Percentiles rank a stretch among this genome's conserved stretches.
Conservation (phyloP, 306 rosid species). For the Hippophae gyantsensis region DNA sequence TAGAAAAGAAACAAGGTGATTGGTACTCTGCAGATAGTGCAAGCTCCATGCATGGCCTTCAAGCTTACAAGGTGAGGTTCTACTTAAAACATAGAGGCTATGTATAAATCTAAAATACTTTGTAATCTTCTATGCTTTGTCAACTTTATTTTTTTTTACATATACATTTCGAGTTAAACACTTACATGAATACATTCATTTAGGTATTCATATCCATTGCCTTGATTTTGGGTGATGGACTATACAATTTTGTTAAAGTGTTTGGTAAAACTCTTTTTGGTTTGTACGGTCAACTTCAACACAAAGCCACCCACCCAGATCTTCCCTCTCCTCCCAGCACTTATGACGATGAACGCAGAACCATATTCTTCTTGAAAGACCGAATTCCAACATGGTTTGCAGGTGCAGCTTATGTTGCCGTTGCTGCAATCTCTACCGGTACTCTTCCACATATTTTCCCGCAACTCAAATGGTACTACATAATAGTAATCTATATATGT, state of each 20-base stretch:
- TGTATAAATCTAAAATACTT: too few species aligned
- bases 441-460: conserved; percentile 33
- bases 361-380: conserved; percentile 29
- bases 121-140: too few species aligned
- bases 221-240: conserved; percentile 40
- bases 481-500: conserved; percentile 31
- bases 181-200: background rate
- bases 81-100: background rate
- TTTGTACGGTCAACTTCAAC: conserved; percentile 20
- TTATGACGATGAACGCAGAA: conserved; percentile 33
- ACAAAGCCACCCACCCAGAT: conserved; percentile 19
- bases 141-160: too few species aligned
- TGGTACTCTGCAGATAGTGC: conserved; percentile 23
- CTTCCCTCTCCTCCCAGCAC: conserved; percentile 2
- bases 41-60: conserved; percentile 27
- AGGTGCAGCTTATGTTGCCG: conserved; percentile 27
- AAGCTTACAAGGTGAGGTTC: conserved; percentile 35
- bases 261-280: conserved; percentile 25
- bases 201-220: conserved; percentile 45
- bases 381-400: conserved; percentile 40
- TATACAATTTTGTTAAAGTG: conserved; percentile 37
- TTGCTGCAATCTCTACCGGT: conserved; percentile 35
- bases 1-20: conserved; percentile 26
- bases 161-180: too few species aligned
- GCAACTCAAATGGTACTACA: conserved; percentile 38